phyloP scores from a whole-genome alignment of 1,139 yeast species.

The Hyphopichia pseudoburtonii region DNA sequence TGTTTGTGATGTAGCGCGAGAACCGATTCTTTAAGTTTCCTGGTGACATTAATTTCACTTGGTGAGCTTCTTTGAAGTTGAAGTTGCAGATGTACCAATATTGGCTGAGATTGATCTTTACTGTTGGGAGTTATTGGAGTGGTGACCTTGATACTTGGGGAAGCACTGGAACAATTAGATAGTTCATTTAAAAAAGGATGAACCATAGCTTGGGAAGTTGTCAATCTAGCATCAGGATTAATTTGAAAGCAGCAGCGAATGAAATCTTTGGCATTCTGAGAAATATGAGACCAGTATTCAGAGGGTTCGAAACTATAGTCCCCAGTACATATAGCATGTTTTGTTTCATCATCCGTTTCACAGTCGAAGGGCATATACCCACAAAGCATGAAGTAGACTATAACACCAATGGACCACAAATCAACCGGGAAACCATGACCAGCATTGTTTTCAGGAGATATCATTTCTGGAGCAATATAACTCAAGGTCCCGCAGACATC shows the following conservation, averaged over 20 bases:
- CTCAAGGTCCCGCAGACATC: slow-evolving; percentile 65
- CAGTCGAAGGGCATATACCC: slow-evolving; percentile 83
- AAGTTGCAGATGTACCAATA: too few species aligned
- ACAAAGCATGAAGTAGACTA: slow-evolving; percentile 67
- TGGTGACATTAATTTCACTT: slow-evolving; percentile 9
- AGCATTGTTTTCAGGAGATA: slow-evolving; percentile 31
- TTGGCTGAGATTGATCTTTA: too few species aligned
- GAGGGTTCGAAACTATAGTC: slow-evolving; percentile 63
- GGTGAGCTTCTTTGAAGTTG: slow-evolving; percentile 4
- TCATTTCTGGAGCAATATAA: slow-evolving; percentile 73
- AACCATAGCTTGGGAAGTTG: slow-evolving; percentile 43
- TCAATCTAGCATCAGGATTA: slow-evolving; percentile 47
- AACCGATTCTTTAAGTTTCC: slow-evolving; percentile 7
- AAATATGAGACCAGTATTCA: slow-evolving; percentile 58
- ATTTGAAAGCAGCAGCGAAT: slow-evolving; percentile 53
- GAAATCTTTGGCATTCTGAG: slow-evolving; percentile 58
- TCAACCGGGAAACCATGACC: slow-evolving; percentile 66
- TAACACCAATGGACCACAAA: slow-evolving; percentile 77
- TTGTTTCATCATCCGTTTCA: slow-evolving; percentile 69
- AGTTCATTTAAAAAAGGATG: slow-evolving; percentile 44
- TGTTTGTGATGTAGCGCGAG: slow-evolving; percentile 3
- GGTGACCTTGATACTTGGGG: too few species aligned
- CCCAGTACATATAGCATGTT: slow-evolving; percentile 55
- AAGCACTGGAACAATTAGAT: too few species aligned
- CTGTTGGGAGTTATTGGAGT: too few species aligned